Conservation (phyloP, 176 grass and related monocot species). For the Thalia dealbata region DNA sequence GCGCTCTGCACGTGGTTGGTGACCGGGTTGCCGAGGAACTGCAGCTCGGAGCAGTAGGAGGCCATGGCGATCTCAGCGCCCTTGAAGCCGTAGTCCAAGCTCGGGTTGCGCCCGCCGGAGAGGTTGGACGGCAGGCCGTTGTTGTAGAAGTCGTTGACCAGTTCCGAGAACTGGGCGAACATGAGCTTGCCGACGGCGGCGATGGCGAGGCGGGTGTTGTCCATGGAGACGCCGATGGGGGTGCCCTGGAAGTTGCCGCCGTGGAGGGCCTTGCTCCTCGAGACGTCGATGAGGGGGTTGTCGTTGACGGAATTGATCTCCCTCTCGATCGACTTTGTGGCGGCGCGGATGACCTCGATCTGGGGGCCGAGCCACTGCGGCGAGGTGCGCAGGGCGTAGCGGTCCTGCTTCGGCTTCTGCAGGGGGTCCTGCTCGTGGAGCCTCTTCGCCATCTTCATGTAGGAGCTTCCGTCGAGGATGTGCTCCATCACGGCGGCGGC, state of each 20-base stretch:
- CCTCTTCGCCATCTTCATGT: slow-evolving; percentile 58
- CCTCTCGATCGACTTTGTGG: slow-evolving; percentile 63
- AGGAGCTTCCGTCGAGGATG: slow-evolving; percentile 67
- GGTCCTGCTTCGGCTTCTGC: slow-evolving; percentile 89
- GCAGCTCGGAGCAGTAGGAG: slow-evolving; percentile 81
- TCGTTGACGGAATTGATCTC: slow-evolving; percentile 94
- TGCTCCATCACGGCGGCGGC: slow-evolving; percentile 89
- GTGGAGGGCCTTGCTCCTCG: slow-evolving; percentile 68
- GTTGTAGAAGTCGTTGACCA: slow-evolving; percentile 88
- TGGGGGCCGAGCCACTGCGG: slow-evolving; percentile 89
- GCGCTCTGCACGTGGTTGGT: slow-evolving; percentile 94
- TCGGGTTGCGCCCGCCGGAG: slow-evolving; percentile 66
- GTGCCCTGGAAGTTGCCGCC: slow-evolving; percentile 95
- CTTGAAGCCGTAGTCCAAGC: slow-evolving; percentile 93
- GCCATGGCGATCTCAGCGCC: slow-evolving; percentile 92
- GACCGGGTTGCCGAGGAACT: slow-evolving; percentile 82
- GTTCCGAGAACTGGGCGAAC: slow-evolving; percentile 90
- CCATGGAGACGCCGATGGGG: slow-evolving; percentile 89
- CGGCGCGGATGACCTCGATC: slow-evolving; percentile 69
- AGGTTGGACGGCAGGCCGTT: slow-evolving; percentile 81
- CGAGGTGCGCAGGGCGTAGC: slow-evolving; percentile 85
- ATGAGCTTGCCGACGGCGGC: slow-evolving; percentile 92
- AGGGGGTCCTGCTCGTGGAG: slow-evolving; percentile 59
- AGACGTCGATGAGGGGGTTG: slow-evolving; percentile 85
- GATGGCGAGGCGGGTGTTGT: slow-evolving; percentile 73